Evolutionary conservation across 768 basidiomycete species (phyloP), one percentile per base, ranked within the genome.

Genomic region (Rickenella mellea): DNA sequence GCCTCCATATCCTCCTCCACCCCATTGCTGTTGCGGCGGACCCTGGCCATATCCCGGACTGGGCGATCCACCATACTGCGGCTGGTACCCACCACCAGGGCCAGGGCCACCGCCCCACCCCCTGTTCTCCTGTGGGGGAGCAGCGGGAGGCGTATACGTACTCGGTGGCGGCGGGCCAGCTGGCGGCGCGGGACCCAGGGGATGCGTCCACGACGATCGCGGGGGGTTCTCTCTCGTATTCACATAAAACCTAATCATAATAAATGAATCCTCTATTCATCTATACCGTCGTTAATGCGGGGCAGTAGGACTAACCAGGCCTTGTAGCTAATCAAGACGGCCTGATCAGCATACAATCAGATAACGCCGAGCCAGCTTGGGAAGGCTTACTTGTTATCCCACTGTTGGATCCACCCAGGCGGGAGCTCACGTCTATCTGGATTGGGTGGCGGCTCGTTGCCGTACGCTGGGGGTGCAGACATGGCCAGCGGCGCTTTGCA

Each of bases 181-280:
- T 0, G 70, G 66, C 11, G 67, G 53, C 2, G 47, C 59, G 4
- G 74, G 66, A 3, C 78, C 80, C n/a, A 71, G 58, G 0, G 85
- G 85, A 50, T 86, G 85, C 0, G 62, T 66, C 85, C 85, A 88
- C 11, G 69, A 72, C 27, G 80, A 75, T 15, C 71, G 68, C 0
- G 82, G 79, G 4, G 84, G 83, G 14, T 67, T 61, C 33, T 72
- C 69, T 20, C 52, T 57, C 0, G 80, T 83, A 51, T 87, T 76
- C 33, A 88, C 81, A 48, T 88, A 88, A 66, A 75, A 88, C 84
- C 85, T 87, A 47, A 14, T 24, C 2, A 1, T 5, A 26, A 24
- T 8, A 12, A 20, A 42, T 10, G 21, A 43, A 24, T 32, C 20
- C 33, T 17, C n/a, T n/a, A n/a, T n/a, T n/a, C n/a, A n/a, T n/a